phyloP scores from a whole-genome alignment of 495 filamentous ascomycete genomes.

The Trichocladium antarcticum region DNA sequence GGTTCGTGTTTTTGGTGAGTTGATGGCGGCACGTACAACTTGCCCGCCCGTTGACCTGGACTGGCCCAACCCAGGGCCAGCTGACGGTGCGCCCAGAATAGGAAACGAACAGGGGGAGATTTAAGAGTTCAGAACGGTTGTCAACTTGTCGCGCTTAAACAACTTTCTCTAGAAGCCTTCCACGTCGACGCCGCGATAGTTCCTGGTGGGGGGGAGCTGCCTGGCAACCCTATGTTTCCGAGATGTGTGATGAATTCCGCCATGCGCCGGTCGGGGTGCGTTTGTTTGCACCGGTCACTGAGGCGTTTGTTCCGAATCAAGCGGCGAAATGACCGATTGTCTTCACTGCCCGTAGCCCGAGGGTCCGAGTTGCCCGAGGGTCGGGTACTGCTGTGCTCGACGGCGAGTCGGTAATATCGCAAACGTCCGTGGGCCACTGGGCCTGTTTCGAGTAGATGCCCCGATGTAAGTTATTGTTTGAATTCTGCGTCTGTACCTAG shows the following conservation, averaged over 20 bases:
- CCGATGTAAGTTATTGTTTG: no score
- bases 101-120: background rate
- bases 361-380: no score
- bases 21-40: background rate
- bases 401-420: no score
- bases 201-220: background rate
- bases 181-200: constrained; percentile 12
- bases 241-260: constrained; percentile 5
- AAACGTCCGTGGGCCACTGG: no score
- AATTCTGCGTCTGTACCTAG: no score
- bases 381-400: no score
- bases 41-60: no score
- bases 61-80: background rate
- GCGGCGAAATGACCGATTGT: constrained; percentile 1
- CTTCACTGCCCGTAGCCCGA: no score
- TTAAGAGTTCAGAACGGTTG: no score
- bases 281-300: background rate
- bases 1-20: background rate
- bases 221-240: background rate
- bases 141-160: background rate
- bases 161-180: constrained; percentile 14
- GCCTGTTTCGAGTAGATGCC: no score
- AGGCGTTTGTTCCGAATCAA: background rate
- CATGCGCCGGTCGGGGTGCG: background rate
- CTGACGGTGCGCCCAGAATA: background rate